Evolutionary conservation across 2,329 filamentous ascomycete species (phyloP).

Genomic region (Alternaria ethzedia): DNA sequence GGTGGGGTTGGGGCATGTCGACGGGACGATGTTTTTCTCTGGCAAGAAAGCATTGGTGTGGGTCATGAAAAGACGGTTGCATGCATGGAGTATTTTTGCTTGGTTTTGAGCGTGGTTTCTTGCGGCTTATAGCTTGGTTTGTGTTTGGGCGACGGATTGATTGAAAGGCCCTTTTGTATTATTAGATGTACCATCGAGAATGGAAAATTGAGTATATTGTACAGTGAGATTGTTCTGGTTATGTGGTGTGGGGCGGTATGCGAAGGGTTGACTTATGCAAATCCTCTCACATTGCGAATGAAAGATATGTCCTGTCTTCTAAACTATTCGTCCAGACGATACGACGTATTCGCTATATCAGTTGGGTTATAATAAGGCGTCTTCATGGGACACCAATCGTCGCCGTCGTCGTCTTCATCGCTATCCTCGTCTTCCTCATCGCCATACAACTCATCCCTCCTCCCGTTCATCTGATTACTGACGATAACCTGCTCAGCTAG

Average conservation of each 20-base stretch:
- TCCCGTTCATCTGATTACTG: not conserved
- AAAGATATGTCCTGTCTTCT: not conserved
- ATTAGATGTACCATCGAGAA: not conserved
- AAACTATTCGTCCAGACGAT: not conserved
- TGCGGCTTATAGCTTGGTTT: not conserved
- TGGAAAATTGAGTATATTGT: not conserved
- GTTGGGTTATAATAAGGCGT: not conserved
- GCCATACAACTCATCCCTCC: not conserved
- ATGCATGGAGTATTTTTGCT: not conserved
- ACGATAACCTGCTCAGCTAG: not conserved
- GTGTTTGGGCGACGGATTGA: not conserved
- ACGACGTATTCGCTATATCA: not conserved
- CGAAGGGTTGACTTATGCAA: not conserved
- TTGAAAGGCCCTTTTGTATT: not conserved
- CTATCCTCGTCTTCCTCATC: not conserved
- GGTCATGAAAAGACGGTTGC: not conserved
- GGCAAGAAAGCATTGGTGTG: not conserved
- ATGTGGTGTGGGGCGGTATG: not conserved
- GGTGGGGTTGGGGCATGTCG: not conserved
- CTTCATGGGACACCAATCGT: not conserved
- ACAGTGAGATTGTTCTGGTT: not conserved
- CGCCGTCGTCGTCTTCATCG: not conserved
- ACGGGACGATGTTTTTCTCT: not conserved
- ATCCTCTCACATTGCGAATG: not conserved
- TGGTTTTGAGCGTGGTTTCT: not conserved